These are phyloP conservation scores for Helianthus annuus DNA, from an alignment of 129 eudicot genomes.

Conservation along the genomic window HanXRQr2.0-SUNRISE NC_035435.2:175515816-175516315, in stretches of 20 bases:
- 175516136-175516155: constrained; percentile 88
- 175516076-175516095: constrained; percentile 76
- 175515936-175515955: constrained; percentile 65
- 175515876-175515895: constrained; percentile 90
- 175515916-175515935: constrained; percentile 79
- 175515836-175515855: constrained; percentile 91
- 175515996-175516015: constrained; percentile 50
- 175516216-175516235: constrained; percentile 74
- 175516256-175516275: constrained; percentile 47
- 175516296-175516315: constrained; percentile 91
- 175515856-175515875: constrained; percentile 68
- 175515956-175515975: constrained; percentile 40
- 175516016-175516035: constrained; percentile 59
- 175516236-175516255: constrained; percentile 58
- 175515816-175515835: constrained; percentile 56
- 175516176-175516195: constrained; percentile 54
- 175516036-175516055: constrained; percentile 64
- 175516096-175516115: constrained; percentile 93
- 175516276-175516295: constrained; percentile 63
- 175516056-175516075: constrained; percentile 89
- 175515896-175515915: constrained; percentile 95
- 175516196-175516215: constrained; percentile 93
- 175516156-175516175: constrained; percentile 52
- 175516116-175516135: constrained; percentile 93
- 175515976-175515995: constrained; percentile 52